phyloP scores from a whole-genome alignment of 108 stramenopile genomes.

The Cylindrotheca closterium region DNA sequence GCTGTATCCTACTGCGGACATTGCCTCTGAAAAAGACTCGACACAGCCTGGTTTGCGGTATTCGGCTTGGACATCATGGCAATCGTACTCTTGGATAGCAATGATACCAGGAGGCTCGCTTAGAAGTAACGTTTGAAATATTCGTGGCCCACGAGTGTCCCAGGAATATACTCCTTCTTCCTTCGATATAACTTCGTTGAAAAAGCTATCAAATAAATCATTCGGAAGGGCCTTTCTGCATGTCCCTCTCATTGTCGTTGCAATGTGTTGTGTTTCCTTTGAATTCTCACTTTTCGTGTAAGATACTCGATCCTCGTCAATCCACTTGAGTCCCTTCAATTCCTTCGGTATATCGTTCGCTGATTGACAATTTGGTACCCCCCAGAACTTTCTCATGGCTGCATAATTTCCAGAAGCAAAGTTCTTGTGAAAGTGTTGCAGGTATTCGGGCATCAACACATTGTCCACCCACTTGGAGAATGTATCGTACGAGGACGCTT shows the following conservation, averaged over 20 bases:
- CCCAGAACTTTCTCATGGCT: slow-evolving; percentile 20
- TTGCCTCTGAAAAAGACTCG: slow-evolving; percentile 13
- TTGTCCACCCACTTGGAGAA: slow-evolving; percentile 7
- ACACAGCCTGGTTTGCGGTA: neutral
- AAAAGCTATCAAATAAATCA: slow-evolving; percentile 5
- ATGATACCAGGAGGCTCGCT: slow-evolving; percentile 6
- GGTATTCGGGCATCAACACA: slow-evolving; percentile 10
- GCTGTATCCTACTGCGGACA: slow-evolving; percentile 14
- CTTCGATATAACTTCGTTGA: slow-evolving; percentile 1
- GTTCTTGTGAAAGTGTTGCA: slow-evolving; percentile 27
- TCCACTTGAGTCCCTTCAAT: slow-evolving; percentile 10
- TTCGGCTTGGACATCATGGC: slow-evolving; percentile 9
- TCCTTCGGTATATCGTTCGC: slow-evolving; percentile 8
- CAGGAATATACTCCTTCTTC: slow-evolving; percentile 17
- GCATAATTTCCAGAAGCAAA: slow-evolving; percentile 18
- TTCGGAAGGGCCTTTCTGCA: neutral
- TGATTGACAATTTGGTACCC: neutral
- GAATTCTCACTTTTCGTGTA: neutral
- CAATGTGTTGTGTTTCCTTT: neutral
- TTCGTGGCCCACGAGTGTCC: slow-evolving; percentile 11
- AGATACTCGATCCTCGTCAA: slow-evolving; percentile 4
- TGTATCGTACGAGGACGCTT: neutral
- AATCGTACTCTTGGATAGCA: slow-evolving; percentile 23
- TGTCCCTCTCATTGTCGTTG: neutral
- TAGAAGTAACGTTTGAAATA: slow-evolving; percentile 1